A percentile compares a stretch with the other conserved stretches of the same genome.
Evolutionary conservation across 371 early-diverging fungal genomes (phyloP).

Genomic region (Mucor mucedo): DNA sequence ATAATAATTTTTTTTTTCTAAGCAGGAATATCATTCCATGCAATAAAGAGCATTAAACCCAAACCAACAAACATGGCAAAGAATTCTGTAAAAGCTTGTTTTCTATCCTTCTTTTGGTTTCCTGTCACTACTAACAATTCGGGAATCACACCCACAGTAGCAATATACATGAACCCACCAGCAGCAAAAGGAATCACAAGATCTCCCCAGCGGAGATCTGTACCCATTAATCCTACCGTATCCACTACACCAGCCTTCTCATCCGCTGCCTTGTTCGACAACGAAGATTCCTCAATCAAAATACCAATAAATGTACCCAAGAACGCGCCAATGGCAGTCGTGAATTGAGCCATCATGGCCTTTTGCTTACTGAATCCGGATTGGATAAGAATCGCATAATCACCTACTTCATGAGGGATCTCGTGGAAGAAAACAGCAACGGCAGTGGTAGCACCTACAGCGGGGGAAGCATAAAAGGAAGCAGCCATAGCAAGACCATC

Average conservation of each 20-base stretch:
- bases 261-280: conserved; percentile 10
- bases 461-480: conserved; percentile 82
- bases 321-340: conserved; percentile 83
- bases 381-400: conserved; percentile 88
- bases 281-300: conserved; percentile 66
- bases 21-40: conserved; percentile 57
- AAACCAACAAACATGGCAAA: conserved; percentile 68
- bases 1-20: neutral
- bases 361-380: conserved; percentile 78
- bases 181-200: conserved; percentile 88
- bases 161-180: conserved; percentile 90
- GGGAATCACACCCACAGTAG: conserved; percentile 87
- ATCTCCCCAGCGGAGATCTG: conserved; percentile 58
- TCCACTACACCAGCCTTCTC: conserved; percentile 7
- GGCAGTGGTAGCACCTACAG: conserved; percentile 84
- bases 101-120: conserved; percentile 53
- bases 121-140: conserved; percentile 75
- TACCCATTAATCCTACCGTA: conserved; percentile 53
- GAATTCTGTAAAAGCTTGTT: conserved; percentile 62
- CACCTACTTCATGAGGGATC: conserved; percentile 92
- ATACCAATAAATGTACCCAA: conserved; percentile 84
- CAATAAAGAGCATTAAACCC: conserved; percentile 68
- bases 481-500: conserved; percentile 94
- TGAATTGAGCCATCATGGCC: conserved; percentile 85
- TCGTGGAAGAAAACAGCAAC: conserved; percentile 95